A percentile compares a stretch with the other conserved stretches of the same genome.
phyloP scores from a whole-genome alignment of 257 asterid species.

The Scutellaria baicalensis region DNA sequence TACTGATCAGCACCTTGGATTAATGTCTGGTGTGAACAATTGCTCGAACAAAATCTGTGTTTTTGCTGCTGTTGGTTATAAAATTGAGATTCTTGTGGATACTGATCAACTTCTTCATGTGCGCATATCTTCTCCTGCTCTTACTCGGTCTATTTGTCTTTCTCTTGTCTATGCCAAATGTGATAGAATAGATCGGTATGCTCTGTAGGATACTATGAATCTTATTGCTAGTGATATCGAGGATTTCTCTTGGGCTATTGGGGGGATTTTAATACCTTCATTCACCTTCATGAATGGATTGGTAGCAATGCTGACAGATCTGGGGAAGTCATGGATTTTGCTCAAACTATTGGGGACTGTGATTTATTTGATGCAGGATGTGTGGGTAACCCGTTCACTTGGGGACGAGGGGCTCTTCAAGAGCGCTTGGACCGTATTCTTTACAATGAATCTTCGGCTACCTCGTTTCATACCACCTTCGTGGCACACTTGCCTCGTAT shows the following conservation, averaged over 20 bases:
- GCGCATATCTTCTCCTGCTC: no score
- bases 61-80: no score
- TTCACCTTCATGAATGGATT: background rate
- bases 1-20: no score
- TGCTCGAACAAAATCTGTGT: no score
- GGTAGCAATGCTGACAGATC: background rate
- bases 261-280: background rate
- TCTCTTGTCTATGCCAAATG: no score
- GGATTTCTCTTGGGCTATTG: background rate
- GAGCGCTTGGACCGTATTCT: background rate
- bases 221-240: no score
- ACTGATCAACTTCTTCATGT: no score
- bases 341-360: background rate
- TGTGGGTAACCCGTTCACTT: background rate
- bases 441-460: background rate
- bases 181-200: no score
- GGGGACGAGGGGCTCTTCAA: background rate
- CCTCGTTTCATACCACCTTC: background rate
- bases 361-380: background rate
- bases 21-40: no score
- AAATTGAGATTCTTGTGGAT: no score
- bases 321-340: background rate
- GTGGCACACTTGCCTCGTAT: background rate
- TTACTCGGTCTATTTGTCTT: no score
- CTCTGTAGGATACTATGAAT: no score